Percentiles rank a stretch among this genome's conserved stretches.
Conservation (phyloP, 805 yeast genomes). For the Ogataea methylovora region DNA sequence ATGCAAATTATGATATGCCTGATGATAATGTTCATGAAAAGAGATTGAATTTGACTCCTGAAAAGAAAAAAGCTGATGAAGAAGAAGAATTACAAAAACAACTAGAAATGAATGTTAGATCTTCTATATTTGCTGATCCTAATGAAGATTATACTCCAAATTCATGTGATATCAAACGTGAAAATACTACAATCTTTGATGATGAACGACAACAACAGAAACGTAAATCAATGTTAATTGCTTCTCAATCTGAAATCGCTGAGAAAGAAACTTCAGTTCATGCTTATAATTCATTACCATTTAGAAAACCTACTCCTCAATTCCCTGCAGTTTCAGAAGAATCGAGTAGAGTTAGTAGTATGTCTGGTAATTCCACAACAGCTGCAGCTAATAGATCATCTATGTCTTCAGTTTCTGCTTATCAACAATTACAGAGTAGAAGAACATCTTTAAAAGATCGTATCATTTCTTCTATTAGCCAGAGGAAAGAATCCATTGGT, state of each 20-base stretch:
- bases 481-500: not conserved
- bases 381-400: too few species aligned
- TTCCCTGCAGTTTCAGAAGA: not conserved
- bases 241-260: too few species aligned
- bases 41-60: slow-evolving; percentile 19
- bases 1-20: slow-evolving; percentile 20
- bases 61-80: slow-evolving; percentile 9
- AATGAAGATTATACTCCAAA: slow-evolving; percentile 11
- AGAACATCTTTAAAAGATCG: not conserved
- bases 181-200: slow-evolving; percentile 4
- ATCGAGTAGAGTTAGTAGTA: too few species aligned
- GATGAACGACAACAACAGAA: too few species aligned
- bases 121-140: slow-evolving; percentile 21
- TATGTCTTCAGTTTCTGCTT: too few species aligned
- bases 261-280: too few species aligned
- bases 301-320: not conserved
- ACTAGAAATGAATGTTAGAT: slow-evolving; percentile 1
- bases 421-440: too few species aligned
- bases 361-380: too few species aligned
- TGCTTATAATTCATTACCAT: slow-evolving; percentile 1
- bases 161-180: not conserved
- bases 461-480: not conserved
- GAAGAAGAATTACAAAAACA: not conserved
- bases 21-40: slow-evolving; percentile 9
- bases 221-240: slow-evolving; percentile 2